phyloP scores from a whole-genome alignment of 805 yeast genomes.

The Metschnikowia amazonensis region DNA sequence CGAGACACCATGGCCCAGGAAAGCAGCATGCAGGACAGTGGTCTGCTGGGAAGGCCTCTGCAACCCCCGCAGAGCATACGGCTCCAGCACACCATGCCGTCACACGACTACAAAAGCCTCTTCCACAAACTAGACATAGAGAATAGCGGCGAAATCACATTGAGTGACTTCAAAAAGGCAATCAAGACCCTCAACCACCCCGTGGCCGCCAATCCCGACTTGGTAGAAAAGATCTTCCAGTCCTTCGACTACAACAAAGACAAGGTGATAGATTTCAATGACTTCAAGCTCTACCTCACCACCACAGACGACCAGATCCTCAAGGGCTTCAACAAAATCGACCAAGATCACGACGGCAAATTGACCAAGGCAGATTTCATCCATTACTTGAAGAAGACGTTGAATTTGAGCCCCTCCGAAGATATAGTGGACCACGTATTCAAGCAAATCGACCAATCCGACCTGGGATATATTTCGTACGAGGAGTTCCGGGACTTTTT shows the following conservation, averaged over 20 bases:
- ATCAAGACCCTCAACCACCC: slow-evolving; percentile 56
- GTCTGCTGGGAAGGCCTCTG: not conserved
- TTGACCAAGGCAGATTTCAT: slow-evolving; percentile 64
- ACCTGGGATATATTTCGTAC: slow-evolving; percentile 68
- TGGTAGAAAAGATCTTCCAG: slow-evolving; percentile 53
- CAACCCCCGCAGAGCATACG: not conserved
- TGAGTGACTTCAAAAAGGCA: slow-evolving; percentile 47
- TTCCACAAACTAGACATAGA: slow-evolving; percentile 36
- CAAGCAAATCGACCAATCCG: slow-evolving; percentile 49
- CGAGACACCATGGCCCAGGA: not conserved
- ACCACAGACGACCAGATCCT: slow-evolving; percentile 70
- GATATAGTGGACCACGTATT: slow-evolving; percentile 55
- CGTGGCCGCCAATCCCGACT: slow-evolving; percentile 53
- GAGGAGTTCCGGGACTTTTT: slow-evolving; percentile 85
- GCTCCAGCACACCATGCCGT: not conserved
- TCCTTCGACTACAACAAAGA: slow-evolving; percentile 60
- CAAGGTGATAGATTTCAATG: slow-evolving; percentile 54
- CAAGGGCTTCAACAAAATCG: slow-evolving; percentile 64
- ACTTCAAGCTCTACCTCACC: slow-evolving; percentile 60
- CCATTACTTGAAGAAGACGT: slow-evolving; percentile 51
- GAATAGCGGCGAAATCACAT: slow-evolving; percentile 46
- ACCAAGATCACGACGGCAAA: slow-evolving; percentile 68
- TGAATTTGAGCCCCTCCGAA: slow-evolving; percentile 52
- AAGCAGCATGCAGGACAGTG: not conserved
- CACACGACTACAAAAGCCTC: slow-evolving; percentile 29